phyloP scores from a whole-genome alignment of 768 basidiomycete genomes.

The Tubosaeta sp. region DNA sequence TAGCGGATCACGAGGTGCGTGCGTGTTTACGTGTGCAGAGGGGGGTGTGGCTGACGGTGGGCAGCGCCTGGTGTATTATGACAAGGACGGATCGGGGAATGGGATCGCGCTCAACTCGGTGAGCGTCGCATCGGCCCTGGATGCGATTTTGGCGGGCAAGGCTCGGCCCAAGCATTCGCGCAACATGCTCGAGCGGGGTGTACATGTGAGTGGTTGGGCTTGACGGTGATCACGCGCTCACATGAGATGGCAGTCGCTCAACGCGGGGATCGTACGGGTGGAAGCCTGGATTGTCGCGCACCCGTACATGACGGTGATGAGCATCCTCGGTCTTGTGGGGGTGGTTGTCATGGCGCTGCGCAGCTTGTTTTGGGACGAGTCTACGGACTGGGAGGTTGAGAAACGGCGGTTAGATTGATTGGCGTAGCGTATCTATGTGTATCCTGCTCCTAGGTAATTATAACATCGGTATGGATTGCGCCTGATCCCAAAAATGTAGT shows the following conservation, averaged over 20 bases:
- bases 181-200: constrained; percentile 61
- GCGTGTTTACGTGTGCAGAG: too few relatives aligned
- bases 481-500: too few relatives aligned
- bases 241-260: constrained; percentile 15
- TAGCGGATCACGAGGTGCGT: constrained; percentile 67
- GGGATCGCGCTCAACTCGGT: constrained; percentile 51
- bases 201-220: constrained; percentile 39
- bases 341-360: neutral
- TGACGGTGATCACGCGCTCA: neutral
- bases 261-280: constrained; percentile 4
- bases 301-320: constrained; percentile 14
- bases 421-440: too few relatives aligned
- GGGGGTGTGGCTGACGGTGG: too few relatives aligned
- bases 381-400: neutral
- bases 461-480: too few relatives aligned
- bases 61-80: constrained; percentile 73
- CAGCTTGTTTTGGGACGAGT: neutral
- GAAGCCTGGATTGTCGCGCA: constrained; percentile 13
- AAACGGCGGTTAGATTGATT: too few relatives aligned
- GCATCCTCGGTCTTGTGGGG: neutral
- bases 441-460: too few relatives aligned
- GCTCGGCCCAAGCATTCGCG: constrained; percentile 61
- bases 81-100: constrained; percentile 53
- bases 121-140: constrained; percentile 66
- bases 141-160: constrained; percentile 53